A percentile compares a stretch with the other conserved stretches of the same genome.
Conservation (phyloP, 2,329 filamentous ascomycete genomes). For the Pseudonectria buxi region DNA sequence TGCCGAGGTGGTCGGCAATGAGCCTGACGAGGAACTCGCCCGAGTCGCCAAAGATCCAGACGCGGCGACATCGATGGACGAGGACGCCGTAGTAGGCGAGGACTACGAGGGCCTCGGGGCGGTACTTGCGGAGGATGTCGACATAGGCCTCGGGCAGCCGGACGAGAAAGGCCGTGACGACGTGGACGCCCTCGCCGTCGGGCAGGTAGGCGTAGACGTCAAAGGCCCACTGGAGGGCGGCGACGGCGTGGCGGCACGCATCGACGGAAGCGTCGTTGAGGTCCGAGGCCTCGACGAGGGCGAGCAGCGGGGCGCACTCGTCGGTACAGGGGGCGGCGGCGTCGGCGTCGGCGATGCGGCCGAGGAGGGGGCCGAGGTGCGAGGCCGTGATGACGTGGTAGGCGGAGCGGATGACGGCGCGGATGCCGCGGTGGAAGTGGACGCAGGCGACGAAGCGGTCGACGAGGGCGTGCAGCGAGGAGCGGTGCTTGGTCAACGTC, state of each 20-base stretch:
- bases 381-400: constrained; percentile 30
- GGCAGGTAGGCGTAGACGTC: constrained; percentile 23
- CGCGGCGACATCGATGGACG: constrained; percentile 33
- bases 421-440: constrained; percentile 37
- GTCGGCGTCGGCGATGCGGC: constrained; percentile 11
- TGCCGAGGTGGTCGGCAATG: constrained; percentile 26
- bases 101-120: constrained; percentile 38
- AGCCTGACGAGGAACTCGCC: constrained; percentile 26
- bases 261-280: constrained; percentile 20
- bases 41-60: constrained; percentile 34
- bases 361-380: constrained; percentile 24
- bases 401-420: constrained; percentile 27
- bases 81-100: constrained; percentile 44
- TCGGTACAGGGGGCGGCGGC: constrained; percentile 10
- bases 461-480: constrained; percentile 33
- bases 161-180: constrained; percentile 27
- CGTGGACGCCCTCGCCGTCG: constrained; percentile 19
- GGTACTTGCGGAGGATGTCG: constrained; percentile 27
- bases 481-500: constrained; percentile 31
- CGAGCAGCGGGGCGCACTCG: constrained; percentile 21
- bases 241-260: constrained; percentile 24
- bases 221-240: constrained; percentile 28
- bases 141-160: constrained; percentile 27
- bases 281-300: constrained; percentile 27
- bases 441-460: constrained; percentile 35